Percentiles rank a stretch among this genome's conserved stretches.
Evolutionary conservation across 2,329 filamentous ascomycete genomes (phyloP).

Genomic region (Claviceps capensis): DNA sequence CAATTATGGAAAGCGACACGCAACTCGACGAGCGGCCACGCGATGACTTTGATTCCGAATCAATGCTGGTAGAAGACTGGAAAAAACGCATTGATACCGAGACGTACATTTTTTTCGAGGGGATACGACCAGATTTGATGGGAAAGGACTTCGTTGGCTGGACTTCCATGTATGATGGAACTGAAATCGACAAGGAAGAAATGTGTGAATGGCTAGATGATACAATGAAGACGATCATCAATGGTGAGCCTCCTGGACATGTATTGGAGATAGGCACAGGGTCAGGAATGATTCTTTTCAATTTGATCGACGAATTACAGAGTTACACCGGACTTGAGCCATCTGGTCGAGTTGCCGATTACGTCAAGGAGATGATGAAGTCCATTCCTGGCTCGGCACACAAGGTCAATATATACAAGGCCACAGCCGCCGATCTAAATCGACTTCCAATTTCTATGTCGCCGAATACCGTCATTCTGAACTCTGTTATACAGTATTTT

Average conservation of each 20-base stretch:
- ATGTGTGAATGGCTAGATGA: conserved; percentile 21
- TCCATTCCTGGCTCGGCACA: conserved; percentile 3
- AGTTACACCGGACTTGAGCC: conserved; percentile 17
- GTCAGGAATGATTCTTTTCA: conserved; percentile 19
- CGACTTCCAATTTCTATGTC: not conserved
- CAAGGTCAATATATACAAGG: conserved; percentile 3
- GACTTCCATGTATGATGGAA: conserved; percentile 20
- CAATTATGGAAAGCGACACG: not conserved
- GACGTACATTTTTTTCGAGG: not conserved
- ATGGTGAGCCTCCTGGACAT: conserved; percentile 2
- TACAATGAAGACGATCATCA: conserved; percentile 11
- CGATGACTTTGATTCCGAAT: not conserved
- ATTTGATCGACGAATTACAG: conserved; percentile 9
- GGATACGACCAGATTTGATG: conserved; percentile 2
- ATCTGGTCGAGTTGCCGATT: conserved; percentile 10
- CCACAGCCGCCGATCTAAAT: not conserved
- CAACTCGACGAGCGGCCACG: not conserved
- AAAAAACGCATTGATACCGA: not conserved
- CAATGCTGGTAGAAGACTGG: not conserved
- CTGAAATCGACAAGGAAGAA: conserved; percentile 12
- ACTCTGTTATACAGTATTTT: conserved; percentile 17
- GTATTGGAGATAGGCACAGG: conserved; percentile 19
- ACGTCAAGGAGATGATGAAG: conserved; percentile 8
- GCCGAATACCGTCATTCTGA: conserved; percentile 12
- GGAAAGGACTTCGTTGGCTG: conserved; percentile 18